These are phyloP conservation scores for Aspergillus ostianus DNA, from an alignment of 495 filamentous ascomycete genomes.

Conservation along the genomic window DNA sequence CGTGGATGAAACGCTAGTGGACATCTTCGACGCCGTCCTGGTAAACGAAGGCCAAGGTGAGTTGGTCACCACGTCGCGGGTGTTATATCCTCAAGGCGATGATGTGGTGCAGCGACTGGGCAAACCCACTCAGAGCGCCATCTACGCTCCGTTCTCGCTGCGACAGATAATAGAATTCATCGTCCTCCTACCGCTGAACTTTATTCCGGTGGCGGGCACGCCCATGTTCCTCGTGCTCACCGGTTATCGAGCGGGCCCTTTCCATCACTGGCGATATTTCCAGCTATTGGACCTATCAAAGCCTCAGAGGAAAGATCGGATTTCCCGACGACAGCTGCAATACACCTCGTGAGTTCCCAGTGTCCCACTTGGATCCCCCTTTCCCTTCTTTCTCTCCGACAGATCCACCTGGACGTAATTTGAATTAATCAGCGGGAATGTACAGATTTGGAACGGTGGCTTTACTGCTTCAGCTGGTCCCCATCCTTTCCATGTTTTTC, in stretches of 20 bases:
- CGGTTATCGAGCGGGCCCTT: constrained; percentile 62
- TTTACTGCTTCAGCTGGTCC: constrained; percentile 60
- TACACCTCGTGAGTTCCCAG: constrained; percentile 65
- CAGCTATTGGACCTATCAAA: constrained; percentile 56
- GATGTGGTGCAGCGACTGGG: constrained; percentile 57
- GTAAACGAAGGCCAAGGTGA: constrained; percentile 58
- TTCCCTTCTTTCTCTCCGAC: neutral
- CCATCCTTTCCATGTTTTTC: constrained; percentile 65
- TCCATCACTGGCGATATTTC: constrained; percentile 68
- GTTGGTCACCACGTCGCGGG: constrained; percentile 52
- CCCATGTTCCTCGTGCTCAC: constrained; percentile 63
- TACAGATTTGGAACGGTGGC: constrained; percentile 60
- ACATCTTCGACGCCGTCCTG: constrained; percentile 65
- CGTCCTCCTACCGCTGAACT: constrained; percentile 64
- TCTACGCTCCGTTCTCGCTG: constrained; percentile 67
- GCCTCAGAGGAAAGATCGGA: constrained; percentile 54
- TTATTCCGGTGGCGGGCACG: constrained; percentile 61
- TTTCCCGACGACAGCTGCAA: constrained; percentile 50
- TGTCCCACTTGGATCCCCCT: neutral
- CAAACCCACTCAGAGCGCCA: constrained; percentile 53
- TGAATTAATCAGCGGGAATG: constrained; percentile 4
- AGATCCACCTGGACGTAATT: constrained; percentile 8
- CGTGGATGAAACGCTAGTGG: constrained; percentile 66
- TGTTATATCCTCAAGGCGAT: constrained; percentile 51
- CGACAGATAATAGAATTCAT: constrained; percentile 77